Base-by-base conservation (phyloP, 345 rosid genomes). In the Populus simonii region DNA sequence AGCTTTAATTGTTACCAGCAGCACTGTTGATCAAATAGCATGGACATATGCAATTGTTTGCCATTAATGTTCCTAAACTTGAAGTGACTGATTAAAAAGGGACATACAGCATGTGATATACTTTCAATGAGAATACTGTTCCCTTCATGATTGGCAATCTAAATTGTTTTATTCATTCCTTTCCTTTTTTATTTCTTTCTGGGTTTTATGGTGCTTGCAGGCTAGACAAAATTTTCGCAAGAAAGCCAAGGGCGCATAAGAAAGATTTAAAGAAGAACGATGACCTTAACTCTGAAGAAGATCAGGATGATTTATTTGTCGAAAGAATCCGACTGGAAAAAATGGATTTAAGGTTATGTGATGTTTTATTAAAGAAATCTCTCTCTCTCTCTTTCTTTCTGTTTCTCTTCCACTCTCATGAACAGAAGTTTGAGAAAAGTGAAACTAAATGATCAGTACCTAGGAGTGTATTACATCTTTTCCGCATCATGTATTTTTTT, bases 311-410 rank as follows among this genome's bases (percentile, higher is more conserved):
- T 71, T 35, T 93, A 20, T 79, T 11, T 77, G 96, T 95, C 59
- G 97, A 93, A 77, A 90, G 99, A 25, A 89, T 91, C 65, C 94
- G 96, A 71, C 89, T 95, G 68, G 98, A 95, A 77, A 95, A 91
- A 74, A 85, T 93, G 90, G 87, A 87, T 73, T 71, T 93, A 73
- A 93, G 98, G 99, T 93, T 78, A 66, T 76, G 27, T 16, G 39
- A 51, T 35, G 29, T 68, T 81, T 59, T 59, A 11, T n/a, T 5
- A 41, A 43, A 70, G 7, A 70, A 38, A 41, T 23, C 9, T 23
- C 29, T 3, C 36, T 20, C 23, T 13, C 68, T 35, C 49, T 23
- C 57, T n/a, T 25, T 47, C 8, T 8, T 41, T 18, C 29, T 10
- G 41, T 36, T 18, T 25, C 38, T 41, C 41, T 29, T 9, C 22